phyloP scores from a whole-genome alignment of 441 rosid genomes.

The Biscutella laevigata region DNA sequence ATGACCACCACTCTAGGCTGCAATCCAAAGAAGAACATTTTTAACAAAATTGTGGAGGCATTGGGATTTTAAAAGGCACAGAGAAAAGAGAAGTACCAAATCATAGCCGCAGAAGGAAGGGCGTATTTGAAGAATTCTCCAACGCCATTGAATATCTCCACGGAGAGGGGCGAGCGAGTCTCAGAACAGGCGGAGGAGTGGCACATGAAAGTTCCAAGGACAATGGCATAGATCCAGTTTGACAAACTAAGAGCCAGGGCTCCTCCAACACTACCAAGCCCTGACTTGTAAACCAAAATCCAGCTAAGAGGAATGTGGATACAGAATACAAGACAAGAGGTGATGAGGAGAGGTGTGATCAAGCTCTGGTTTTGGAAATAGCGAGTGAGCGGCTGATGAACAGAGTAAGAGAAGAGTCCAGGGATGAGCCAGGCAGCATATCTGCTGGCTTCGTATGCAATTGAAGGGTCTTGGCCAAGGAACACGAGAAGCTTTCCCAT shows the following conservation, averaged over 20 bases:
- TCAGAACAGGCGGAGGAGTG: slow-evolving; percentile 34
- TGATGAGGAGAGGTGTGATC: slow-evolving; percentile 37
- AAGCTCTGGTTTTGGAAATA: slow-evolving; percentile 55
- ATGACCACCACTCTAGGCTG: slow-evolving; percentile 75
- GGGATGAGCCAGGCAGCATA: slow-evolving; percentile 47
- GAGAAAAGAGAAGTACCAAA: slow-evolving; percentile 34
- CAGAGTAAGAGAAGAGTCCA: slow-evolving; percentile 39
- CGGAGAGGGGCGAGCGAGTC: slow-evolving; percentile 33
- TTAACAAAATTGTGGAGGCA: not conserved
- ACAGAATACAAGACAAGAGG: slow-evolving; percentile 29
- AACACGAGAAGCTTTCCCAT: slow-evolving; percentile 36
- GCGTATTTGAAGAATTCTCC: slow-evolving; percentile 46
- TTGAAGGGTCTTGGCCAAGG: slow-evolving; percentile 51
- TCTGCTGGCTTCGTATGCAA: slow-evolving; percentile 45
- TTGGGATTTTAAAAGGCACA: not conserved
- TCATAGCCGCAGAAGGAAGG: slow-evolving; percentile 52
- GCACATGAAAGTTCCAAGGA: slow-evolving; percentile 39
- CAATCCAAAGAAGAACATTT: not conserved
- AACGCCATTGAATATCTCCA: slow-evolving; percentile 37
- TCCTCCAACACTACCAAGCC: slow-evolving; percentile 40
- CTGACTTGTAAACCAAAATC: slow-evolving; percentile 49
- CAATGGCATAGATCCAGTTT: slow-evolving; percentile 38
- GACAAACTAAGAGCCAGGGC: slow-evolving; percentile 46
- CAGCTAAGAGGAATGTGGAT: slow-evolving; percentile 44
- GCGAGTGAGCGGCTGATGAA: slow-evolving; percentile 38